Base-by-base conservation (phyloP, 169 alveolate species). In the Blepharisma undulans region DNA sequence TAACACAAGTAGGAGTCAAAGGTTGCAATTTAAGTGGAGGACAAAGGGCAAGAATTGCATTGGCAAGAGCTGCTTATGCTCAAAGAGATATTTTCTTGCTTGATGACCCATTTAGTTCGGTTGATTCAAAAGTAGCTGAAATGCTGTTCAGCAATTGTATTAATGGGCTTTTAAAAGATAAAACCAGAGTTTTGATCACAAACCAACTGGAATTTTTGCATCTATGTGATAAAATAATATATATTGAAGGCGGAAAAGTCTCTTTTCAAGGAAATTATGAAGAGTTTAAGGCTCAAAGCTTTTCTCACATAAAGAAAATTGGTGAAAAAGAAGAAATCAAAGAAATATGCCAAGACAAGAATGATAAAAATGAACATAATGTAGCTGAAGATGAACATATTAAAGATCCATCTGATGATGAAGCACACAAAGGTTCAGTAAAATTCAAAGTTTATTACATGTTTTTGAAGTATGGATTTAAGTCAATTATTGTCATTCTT, bases 41-140 rank as follows among this genome's bases (percentile, higher is more conserved):
- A 0, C 98, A 98, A 88, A 98, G 97, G 92, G 98, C 98, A 30
- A 96, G 99, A 80, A 93, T 98, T 5, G 94, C 98, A 16, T 77
- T 98, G 34, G 99, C 99, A 12, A 94, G 99, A 76, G 99, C 99
- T 0, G 98, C 97, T 25, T 98, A 98, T 94, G 85, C 95, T 18
- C 94, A 94, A 21, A 16, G 29, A 8, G 87, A 72, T 27, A 94
- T 98, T 66, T 94, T 94, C 84, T 88, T 97, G 4, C 92, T 98
- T 36, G 99, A 98, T 92, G 99, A 98, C 86, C 98, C 98, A 34
- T 91, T 98, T 34, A 91, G 97, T 0, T 99, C 99, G 12, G 95
- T 98, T 59, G 99, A 98, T 90, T 95, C 97, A 2, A 90, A 94
- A 93, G 98, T 98, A n/a, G 96, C 98, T 12, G 94, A 93, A 79